Conservation (phyloP, 441 rosid species). For the Rhodomyrtus psidioides region DNA sequence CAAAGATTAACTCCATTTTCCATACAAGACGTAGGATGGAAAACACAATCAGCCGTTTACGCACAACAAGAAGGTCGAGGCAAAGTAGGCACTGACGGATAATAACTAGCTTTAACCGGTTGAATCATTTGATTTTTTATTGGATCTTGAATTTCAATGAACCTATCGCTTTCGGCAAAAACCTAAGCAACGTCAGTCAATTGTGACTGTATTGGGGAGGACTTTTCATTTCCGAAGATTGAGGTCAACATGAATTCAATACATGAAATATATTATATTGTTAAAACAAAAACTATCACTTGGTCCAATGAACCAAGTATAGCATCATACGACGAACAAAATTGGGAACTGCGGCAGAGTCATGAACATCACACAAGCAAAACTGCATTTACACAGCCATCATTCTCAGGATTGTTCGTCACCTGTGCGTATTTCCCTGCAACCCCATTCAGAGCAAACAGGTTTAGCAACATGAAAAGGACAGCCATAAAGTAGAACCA, state of each 20-base stretch:
- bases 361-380: conserved; percentile 18
- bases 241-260: not conserved
- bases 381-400: conserved; percentile 7
- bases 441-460: not conserved
- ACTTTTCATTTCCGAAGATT: not conserved
- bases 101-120: not conserved
- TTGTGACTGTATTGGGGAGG: not conserved
- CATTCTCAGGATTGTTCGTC: conserved; percentile 7
- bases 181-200: not conserved
- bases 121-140: not conserved
- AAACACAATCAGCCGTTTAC: not conserved
- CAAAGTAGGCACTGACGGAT: not conserved
- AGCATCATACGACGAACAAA: not conserved
- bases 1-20: not conserved
- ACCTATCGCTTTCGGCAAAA: not conserved
- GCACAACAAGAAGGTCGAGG: not conserved
- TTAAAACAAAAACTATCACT: not conserved
- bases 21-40: not conserved
- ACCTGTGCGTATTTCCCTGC: conserved; percentile 7
- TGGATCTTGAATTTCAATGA: not conserved
- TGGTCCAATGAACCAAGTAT: not conserved
- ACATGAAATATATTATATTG: not conserved
- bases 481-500: not conserved
- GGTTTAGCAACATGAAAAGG: not conserved
- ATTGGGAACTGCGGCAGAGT: not conserved